Evolutionary conservation across 192 early-diverging fungal genomes (phyloP).

Genomic region (Jimgerdemannia lactiflua): DNA sequence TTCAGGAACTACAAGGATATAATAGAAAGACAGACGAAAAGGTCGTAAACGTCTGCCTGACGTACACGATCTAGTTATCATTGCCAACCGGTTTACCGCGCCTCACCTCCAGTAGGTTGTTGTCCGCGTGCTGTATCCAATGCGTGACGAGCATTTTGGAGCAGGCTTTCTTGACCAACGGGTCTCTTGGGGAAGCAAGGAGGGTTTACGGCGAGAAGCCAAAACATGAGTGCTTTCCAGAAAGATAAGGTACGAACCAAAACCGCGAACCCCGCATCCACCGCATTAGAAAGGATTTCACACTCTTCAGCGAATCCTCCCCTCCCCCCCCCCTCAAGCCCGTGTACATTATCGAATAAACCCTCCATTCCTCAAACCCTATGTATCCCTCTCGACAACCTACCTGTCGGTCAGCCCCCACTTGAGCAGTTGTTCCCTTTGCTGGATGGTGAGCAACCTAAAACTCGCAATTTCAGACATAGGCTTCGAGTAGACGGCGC

Average conservation of each 20-base stretch:
- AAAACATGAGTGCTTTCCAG: too few relatives aligned
- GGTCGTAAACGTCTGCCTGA: too few relatives aligned
- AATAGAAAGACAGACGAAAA: not conserved
- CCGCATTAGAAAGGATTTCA: too few relatives aligned
- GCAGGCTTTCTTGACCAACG: slow-evolving; percentile 71
- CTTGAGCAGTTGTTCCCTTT: slow-evolving; percentile 67
- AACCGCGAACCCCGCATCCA: too few relatives aligned
- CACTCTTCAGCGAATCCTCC: not conserved
- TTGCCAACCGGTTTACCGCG: not conserved
- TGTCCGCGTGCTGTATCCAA: slow-evolving; percentile 73
- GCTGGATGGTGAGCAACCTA: slow-evolving; percentile 60
- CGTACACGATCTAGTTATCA: too few relatives aligned
- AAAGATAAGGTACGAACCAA: too few relatives aligned
- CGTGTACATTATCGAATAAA: not conserved
- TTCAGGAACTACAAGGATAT: slow-evolving; percentile 47
- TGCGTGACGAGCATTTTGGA: slow-evolving; percentile 63
- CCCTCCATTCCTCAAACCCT: too few relatives aligned
- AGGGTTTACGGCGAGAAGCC: too few relatives aligned
- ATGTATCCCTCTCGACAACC: not conserved
- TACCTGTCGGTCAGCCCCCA: slow-evolving; percentile 82
- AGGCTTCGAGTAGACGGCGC: slow-evolving; percentile 68
- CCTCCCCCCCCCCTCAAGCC: not conserved
- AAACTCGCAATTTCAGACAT: slow-evolving; percentile 68
- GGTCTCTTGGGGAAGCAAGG: slow-evolving; percentile 41
- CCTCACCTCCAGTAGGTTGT: slow-evolving; percentile 64